Evolutionary conservation across 2,329 filamentous ascomycete species (phyloP).

Genomic region (Trichoderma afroharzianum): DNA sequence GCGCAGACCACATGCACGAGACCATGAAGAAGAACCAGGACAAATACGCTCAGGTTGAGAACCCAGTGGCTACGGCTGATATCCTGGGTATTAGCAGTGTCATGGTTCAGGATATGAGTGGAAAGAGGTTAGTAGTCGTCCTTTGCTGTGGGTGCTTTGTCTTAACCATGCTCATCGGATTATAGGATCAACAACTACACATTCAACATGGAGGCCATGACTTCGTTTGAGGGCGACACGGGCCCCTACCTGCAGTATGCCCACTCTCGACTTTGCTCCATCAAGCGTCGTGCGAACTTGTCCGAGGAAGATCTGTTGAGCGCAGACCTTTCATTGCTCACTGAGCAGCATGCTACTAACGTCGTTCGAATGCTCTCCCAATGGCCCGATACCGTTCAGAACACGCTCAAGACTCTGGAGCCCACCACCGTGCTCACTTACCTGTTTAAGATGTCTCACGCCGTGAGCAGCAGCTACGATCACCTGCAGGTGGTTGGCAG

Average conservation of each 20-base stretch:
- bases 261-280: slow-evolving; percentile 67
- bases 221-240: slow-evolving; percentile 79
- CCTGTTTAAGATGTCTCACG: slow-evolving; percentile 83
- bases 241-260: slow-evolving; percentile 84
- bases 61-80: slow-evolving; percentile 80
- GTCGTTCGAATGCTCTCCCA: slow-evolving; percentile 73
- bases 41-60: slow-evolving; percentile 86
- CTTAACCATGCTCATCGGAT: background rate
- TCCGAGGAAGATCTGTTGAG: slow-evolving; percentile 54
- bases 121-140: slow-evolving; percentile 65
- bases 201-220: slow-evolving; percentile 80
- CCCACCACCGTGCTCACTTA: slow-evolving; percentile 56
- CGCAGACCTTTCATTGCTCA: slow-evolving; percentile 66
- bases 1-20: slow-evolving; percentile 94
- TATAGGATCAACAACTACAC: slow-evolving; percentile 61
- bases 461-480: slow-evolving; percentile 76
- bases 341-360: slow-evolving; percentile 68
- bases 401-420: slow-evolving; percentile 81
- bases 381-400: slow-evolving; percentile 81
- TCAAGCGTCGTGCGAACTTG: slow-evolving; percentile 54
- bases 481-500: slow-evolving; percentile 78
- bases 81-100: slow-evolving; percentile 88
- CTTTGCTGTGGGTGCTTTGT: background rate
- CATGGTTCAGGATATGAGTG: slow-evolving; percentile 97
- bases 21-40: slow-evolving; percentile 87